Percentiles rank a stretch among this genome's conserved stretches.
phyloP scores from a whole-genome alignment of 2,329 filamentous ascomycete genomes.

The Fusarium concolor region DNA sequence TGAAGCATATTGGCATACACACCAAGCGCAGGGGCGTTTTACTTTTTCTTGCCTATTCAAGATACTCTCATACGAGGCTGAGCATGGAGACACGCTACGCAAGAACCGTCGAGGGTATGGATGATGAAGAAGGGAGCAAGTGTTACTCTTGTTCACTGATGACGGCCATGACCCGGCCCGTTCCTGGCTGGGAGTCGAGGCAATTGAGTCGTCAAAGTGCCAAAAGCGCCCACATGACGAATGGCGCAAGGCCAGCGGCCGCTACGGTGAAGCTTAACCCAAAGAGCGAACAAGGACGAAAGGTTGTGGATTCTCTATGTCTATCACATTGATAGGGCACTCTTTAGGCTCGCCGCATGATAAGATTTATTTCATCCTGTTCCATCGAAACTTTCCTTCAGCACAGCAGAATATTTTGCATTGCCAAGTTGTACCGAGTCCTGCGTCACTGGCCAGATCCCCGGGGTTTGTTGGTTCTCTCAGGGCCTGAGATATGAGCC shows the following conservation, averaged over 20 bases:
- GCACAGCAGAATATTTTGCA: not conserved
- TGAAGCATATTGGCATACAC: conserved; percentile 29
- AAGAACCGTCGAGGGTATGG: not conserved
- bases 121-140: not conserved
- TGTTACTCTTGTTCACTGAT: not conserved
- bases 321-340: not conserved
- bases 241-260: not conserved
- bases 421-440: not conserved
- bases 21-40: conserved; percentile 20
- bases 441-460: conserved; percentile 10
- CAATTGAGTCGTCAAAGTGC: conserved; percentile 31
- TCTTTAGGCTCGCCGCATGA: not conserved
- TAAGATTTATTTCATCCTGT: not conserved
- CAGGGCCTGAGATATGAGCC: conserved; percentile 35
- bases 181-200: conserved; percentile 24
- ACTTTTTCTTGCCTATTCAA: conserved; percentile 29
- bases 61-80: conserved; percentile 4
- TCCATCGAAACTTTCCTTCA: not conserved
- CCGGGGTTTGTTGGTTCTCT: conserved; percentile 20
- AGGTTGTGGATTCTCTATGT: not conserved
- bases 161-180: conserved; percentile 23
- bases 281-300: not conserved
- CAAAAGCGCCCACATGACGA: conserved; percentile 1
- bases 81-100: not conserved
- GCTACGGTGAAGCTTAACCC: conserved; percentile 13